Percentiles rank a stretch among this genome's conserved stretches.
These are phyloP conservation scores for Mycena sp. DNA, from an alignment of 1,284 basidiomycete genomes.

Conservation along the genomic window DNA sequence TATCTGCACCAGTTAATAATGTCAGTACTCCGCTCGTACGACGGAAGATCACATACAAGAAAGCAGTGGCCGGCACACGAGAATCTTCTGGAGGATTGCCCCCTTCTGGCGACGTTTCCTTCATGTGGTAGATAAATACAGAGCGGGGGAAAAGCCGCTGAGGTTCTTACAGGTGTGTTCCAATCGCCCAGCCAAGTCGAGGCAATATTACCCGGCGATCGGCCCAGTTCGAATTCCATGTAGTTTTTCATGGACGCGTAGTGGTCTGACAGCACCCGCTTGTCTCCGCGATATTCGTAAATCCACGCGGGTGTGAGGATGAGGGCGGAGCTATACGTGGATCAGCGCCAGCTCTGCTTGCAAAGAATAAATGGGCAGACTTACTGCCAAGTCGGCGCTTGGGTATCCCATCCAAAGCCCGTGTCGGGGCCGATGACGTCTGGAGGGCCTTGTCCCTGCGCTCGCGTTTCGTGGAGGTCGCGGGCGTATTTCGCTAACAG, in stretches of 20 bases:
- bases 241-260: constrained; percentile 42
- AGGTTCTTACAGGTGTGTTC: constrained; percentile 33
- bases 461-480: constrained; percentile 30
- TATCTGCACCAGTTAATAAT: constrained; percentile 30
- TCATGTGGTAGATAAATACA: not conserved
- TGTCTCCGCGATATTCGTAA: constrained; percentile 39
- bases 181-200: constrained; percentile 38
- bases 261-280: constrained; percentile 34
- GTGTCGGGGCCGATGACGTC: constrained; percentile 39
- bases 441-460: constrained; percentile 33
- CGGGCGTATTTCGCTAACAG: constrained; percentile 27
- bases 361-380: constrained; percentile 10
- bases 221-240: constrained; percentile 38
- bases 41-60: constrained; percentile 30
- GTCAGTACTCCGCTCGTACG: not conserved
- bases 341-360: not conserved
- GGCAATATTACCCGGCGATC: constrained; percentile 41
- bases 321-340: constrained; percentile 32
- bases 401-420: constrained; percentile 40
- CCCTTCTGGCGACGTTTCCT: constrained; percentile 38
- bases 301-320: constrained; percentile 42
- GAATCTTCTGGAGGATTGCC: constrained; percentile 42
- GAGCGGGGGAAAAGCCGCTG: not conserved
- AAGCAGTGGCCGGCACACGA: constrained; percentile 41
- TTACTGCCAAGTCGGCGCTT: constrained; percentile 41